phyloP scores from a whole-genome alignment of 768 basidiomycete genomes.

The Fibroporia radiculosa region DNA sequence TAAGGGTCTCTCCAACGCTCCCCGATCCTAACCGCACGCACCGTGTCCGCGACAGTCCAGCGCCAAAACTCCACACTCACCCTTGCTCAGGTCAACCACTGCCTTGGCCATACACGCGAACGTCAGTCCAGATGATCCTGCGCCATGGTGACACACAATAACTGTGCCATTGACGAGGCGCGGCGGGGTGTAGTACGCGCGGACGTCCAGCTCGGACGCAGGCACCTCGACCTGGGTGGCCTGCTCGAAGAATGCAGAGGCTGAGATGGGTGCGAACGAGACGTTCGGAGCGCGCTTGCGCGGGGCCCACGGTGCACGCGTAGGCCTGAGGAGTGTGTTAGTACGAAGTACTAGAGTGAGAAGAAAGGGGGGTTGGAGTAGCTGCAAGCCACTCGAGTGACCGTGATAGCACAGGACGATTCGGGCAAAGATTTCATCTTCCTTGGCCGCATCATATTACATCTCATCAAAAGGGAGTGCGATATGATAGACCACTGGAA shows the following conservation, averaged over 20 bases:
- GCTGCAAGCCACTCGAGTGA: too few relatives aligned
- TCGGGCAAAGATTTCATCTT: too few relatives aligned
- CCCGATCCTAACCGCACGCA: conserved; percentile 26
- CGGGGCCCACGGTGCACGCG: conserved; percentile 11
- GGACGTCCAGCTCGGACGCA: conserved; percentile 51
- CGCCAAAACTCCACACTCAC: conserved; percentile 75
- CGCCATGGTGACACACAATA: conserved; percentile 92
- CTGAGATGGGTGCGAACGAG: conserved; percentile 71
- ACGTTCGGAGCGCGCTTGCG: conserved; percentile 41
- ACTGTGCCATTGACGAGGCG: conserved; percentile 49
- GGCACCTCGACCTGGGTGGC: conserved; percentile 73
- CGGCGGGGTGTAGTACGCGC: conserved; percentile 82
- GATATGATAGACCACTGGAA: too few relatives aligned
- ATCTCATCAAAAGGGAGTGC: too few relatives aligned
- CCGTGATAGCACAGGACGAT: too few relatives aligned
- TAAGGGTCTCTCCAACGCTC: not conserved
- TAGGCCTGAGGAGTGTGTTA: too few relatives aligned
- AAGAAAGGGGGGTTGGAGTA: too few relatives aligned
- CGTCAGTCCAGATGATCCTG: conserved; percentile 82
- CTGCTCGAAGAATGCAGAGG: conserved; percentile 65
- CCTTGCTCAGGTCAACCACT: conserved; percentile 47
- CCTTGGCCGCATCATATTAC: too few relatives aligned
- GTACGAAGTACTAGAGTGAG: too few relatives aligned
- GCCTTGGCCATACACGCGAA: conserved; percentile 91
- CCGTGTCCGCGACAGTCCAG: conserved; percentile 87